These are phyloP conservation scores for Trichoderma guizhouense DNA, from an alignment of 2,329 filamentous ascomycete species.

Conservation along the genomic window DNA sequence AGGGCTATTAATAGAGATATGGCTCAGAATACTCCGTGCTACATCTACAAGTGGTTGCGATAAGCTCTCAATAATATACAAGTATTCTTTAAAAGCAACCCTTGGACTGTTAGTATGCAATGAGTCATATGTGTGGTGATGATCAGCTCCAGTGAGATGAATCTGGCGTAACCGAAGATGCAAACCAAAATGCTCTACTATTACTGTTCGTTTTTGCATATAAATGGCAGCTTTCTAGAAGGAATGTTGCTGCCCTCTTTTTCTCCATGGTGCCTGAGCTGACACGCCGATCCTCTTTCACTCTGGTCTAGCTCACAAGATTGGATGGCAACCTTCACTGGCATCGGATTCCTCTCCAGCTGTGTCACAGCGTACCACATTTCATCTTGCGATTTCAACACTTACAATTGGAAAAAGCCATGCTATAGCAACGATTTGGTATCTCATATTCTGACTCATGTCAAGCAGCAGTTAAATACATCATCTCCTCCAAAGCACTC, in stretches of 20 bases:
- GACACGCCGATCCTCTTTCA: neutral
- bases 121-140: neutral
- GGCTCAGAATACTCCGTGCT: neutral
- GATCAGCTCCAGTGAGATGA: neutral
- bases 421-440: neutral
- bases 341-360: neutral
- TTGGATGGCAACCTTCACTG: neutral
- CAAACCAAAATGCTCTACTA: neutral
- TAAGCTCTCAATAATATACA: neutral
- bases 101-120: neutral
- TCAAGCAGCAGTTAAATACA: neutral
- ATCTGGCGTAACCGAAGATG: neutral
- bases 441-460: neutral
- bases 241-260: neutral
- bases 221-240: neutral
- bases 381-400: neutral
- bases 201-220: neutral
- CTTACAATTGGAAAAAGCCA: neutral
- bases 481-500: neutral
- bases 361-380: neutral
- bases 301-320: neutral
- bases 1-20: neutral
- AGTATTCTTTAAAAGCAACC: neutral
- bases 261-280: neutral
- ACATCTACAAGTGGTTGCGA: neutral